Evolutionary conservation across 805 yeast genomes (phyloP).

Genomic region (Candida parachauliodes): DNA sequence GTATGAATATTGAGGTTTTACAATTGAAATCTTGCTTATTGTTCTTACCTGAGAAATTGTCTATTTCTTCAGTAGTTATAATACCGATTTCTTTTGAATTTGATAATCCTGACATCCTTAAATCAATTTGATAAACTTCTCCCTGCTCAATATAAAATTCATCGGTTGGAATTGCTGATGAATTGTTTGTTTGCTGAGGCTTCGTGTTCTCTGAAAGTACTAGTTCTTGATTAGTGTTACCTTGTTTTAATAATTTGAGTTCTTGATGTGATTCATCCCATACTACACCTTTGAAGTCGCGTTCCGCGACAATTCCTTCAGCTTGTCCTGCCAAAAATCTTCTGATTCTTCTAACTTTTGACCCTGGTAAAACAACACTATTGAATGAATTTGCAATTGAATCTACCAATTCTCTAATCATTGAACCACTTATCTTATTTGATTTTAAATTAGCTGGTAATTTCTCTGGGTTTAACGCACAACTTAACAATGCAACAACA

Average conservation of each 20-base stretch:
- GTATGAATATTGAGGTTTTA: conserved; percentile 68
- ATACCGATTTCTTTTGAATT: conserved; percentile 59
- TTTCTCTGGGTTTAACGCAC: conserved; percentile 72
- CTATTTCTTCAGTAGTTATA: conserved; percentile 64
- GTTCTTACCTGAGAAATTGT: conserved; percentile 60
- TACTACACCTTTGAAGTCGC: conserved; percentile 86
- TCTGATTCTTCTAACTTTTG: conserved; percentile 86
- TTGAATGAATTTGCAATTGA: conserved; percentile 80
- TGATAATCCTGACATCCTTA: conserved; percentile 68
- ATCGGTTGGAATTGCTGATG: conserved; percentile 65
- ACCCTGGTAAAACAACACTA: conserved; percentile 87
- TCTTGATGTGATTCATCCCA: conserved; percentile 87
- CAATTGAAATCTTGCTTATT: conserved; percentile 51
- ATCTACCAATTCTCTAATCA: conserved; percentile 75
- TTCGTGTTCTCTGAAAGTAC: conserved; percentile 10
- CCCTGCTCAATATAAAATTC: conserved; percentile 73
- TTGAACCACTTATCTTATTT: conserved; percentile 58
- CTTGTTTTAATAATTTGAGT: conserved; percentile 45
- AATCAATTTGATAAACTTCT: conserved; percentile 82
- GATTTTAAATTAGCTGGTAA: conserved; percentile 51
- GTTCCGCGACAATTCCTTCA: conserved; percentile 86
- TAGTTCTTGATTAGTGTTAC: conserved; percentile 19
- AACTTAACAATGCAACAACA: conserved; percentile 70
- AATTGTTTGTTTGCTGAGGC: conserved; percentile 20
- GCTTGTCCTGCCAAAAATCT: conserved; percentile 95